These are phyloP conservation scores for Plasmodium ovale DNA, from an alignment of 169 alveolate genomes.

Conservation along the genomic window DNA sequence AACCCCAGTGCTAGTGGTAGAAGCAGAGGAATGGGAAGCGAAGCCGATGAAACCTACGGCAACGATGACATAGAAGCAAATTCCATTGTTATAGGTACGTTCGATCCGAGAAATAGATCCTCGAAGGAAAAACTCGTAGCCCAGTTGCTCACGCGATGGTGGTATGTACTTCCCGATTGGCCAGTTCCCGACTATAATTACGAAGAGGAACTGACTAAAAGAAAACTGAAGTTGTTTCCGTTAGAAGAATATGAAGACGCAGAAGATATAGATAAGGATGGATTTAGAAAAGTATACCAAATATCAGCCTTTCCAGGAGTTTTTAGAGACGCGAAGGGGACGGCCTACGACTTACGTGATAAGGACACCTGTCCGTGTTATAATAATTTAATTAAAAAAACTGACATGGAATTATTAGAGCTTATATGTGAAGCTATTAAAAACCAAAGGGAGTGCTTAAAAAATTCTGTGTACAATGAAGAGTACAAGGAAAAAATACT, in stretches of 20 bases:
- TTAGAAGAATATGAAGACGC: conserved; percentile 91
- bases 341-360: conserved; percentile 94
- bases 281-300: conserved; percentile 90
- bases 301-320: conserved; percentile 92
- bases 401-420: conserved; percentile 75
- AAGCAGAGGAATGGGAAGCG: conserved; percentile 1
- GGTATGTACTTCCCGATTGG: conserved; percentile 96
- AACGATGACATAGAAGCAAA: conserved; percentile 75
- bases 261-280: conserved; percentile 89
- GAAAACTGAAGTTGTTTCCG: conserved; percentile 88
- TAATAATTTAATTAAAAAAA: conserved; percentile 79
- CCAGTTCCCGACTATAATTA: conserved; percentile 92
- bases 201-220: conserved; percentile 80
- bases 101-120: conserved; percentile 81
- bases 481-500: conserved; percentile 22
- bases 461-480: conserved; percentile 54
- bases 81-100: conserved; percentile 80
- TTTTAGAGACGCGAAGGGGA: conserved; percentile 91
- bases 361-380: conserved; percentile 92
- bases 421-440: conserved; percentile 80
- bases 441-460: conserved; percentile 77
- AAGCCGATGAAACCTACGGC: background rate
- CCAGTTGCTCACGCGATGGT: conserved; percentile 89
- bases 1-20: background rate
- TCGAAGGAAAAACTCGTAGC: conserved; percentile 82